Evolutionary conservation across 495 filamentous ascomycete species (phyloP).

Genomic region (Trichodelitschia bisporula): DNA sequence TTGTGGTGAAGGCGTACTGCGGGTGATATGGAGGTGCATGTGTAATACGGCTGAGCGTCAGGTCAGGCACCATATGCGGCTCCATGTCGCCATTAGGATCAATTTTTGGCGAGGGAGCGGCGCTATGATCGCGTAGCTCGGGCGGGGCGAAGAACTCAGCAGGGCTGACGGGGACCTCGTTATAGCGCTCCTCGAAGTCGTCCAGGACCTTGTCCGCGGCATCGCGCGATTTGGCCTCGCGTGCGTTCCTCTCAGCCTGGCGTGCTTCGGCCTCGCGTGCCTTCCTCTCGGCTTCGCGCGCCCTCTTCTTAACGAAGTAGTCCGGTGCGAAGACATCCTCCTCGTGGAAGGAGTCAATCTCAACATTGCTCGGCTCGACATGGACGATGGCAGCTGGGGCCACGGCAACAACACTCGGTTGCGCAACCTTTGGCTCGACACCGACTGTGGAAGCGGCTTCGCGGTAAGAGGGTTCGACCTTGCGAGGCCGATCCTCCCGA

Average conservation of each 20-base stretch:
- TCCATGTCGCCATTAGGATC: slow-evolving; percentile 9
- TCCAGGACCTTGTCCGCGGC: neutral
- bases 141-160: slow-evolving; percentile 8
- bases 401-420: neutral
- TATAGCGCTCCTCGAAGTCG: neutral
- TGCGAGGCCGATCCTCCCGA: slow-evolving; percentile 1
- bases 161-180: neutral
- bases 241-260: slow-evolving; percentile 4
- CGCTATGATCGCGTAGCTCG: slow-evolving; percentile 6
- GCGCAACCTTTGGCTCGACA: slow-evolving; percentile 1
- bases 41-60: no score
- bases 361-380: neutral
- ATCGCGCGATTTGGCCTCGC: neutral
- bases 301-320: slow-evolving; percentile 11
- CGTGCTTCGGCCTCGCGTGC: slow-evolving; percentile 2
- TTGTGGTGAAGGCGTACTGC: slow-evolving; percentile 7
- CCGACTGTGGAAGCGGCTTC: no score
- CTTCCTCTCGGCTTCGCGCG: neutral
- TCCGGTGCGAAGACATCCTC: slow-evolving; percentile 15
- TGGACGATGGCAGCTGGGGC: neutral
- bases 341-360: slow-evolving; percentile 10
- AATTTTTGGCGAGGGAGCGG: slow-evolving; percentile 4
- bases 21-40: slow-evolving; percentile 10
- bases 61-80: neutral
- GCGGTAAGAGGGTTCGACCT: no score